Evolutionary conservation across 495 filamentous ascomycete species (phyloP), one percentile per base, ranked within the genome.

Genomic region (Penicillium cataractarum): DNA sequence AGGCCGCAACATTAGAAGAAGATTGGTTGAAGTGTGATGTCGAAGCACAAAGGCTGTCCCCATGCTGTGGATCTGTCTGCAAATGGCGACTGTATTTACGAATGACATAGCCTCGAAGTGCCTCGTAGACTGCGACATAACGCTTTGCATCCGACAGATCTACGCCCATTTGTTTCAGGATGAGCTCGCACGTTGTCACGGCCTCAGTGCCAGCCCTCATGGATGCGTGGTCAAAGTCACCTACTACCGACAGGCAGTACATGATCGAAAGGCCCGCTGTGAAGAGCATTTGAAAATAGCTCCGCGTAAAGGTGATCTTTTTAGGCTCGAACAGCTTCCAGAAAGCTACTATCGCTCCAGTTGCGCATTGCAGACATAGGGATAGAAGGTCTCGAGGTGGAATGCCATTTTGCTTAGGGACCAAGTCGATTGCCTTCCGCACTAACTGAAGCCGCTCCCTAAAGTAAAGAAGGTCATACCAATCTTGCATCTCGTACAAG

Each of bases 231-330:
- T 65, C 65, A 40, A 60, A 60, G 32, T 69, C 66, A 4, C 27
- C 61, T 9, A 70, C 53, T 0, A 66, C 66, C 2, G 71, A 74
- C 3, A 74, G 31, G 55, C 66, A 70, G 29, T 61, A 71, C 66
- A 74, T 69, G 1, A 71, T 61, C 1, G 71, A 74, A 2, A 74
- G 50, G 0, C 71, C 71, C 8, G 69, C 66, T 4, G 66, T 68
- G 31, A 71, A 74, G 0, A 74, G 57, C 46, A 67, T 66, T 63
- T 74, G 71, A 26, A 74, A 74, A 42, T 74, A 74, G 58, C 71
- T 74, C 57, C 71, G 58, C 1, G 71, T 74, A 32, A 66, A 74
- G 0, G 71, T 71, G 35, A 74, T 57, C 48, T 65, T 64, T 13
- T 55, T 63, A 6, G 35, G 15, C n/a, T 67, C 58, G 26, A 65